Evolutionary conservation across 2,329 filamentous ascomycete genomes (phyloP), one percentile per base, ranked within the genome.

Genomic region (Grosmannia penicillata): DNA sequence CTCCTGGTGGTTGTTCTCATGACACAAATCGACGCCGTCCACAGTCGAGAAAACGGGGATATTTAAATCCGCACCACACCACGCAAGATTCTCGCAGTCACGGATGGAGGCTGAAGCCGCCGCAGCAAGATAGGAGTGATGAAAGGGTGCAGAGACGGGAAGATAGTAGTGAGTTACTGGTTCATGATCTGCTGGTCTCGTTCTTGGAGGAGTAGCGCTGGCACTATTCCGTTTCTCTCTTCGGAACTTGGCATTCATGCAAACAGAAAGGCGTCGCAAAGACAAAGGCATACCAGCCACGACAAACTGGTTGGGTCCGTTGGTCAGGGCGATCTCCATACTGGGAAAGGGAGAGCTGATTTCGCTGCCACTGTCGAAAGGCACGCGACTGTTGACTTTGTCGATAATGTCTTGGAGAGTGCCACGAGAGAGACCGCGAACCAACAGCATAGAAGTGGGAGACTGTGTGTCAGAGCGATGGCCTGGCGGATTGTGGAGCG

Each of bases 331-430:
- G 51, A 98, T 89, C 55, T 78, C 79, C 55, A 98, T 95, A 56
- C n/a, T n/a, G n/a, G n/a, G n/a, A n/a, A n/a, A n/a, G n/a, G n/a
- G n/a, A n/a, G n/a, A n/a, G n/a, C n/a, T n/a, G n/a, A n/a, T n/a
- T n/a, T n/a, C n/a, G n/a, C n/a, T n/a, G n/a, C 96, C 91, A 41
- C 87, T 78, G 51, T 95, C 87, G 47, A 82, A 65, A 0, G 91
- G 91, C 41, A 98, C 72, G 64, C 98, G 93, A 57, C 95, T 79
- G 60, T 98, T 98, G 47, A 91, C 98, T 13, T 81, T 82, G 61
- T 96, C 82, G 49, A 98, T 93, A 62, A 96, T 89, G 59, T 89
- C 86, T 60, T 98, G 87, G 11, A 98, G 83, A 48, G 93, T 82
- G 32, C 78, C 72, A 52, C 82, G 75, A 1, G 89, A 81, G 22